A percentile compares a stretch with the other conserved stretches of the same genome.
These are phyloP conservation scores for Aspergillus jensenii DNA, from an alignment of 2,329 filamentous ascomycete species.

Conservation along the genomic window DNA sequence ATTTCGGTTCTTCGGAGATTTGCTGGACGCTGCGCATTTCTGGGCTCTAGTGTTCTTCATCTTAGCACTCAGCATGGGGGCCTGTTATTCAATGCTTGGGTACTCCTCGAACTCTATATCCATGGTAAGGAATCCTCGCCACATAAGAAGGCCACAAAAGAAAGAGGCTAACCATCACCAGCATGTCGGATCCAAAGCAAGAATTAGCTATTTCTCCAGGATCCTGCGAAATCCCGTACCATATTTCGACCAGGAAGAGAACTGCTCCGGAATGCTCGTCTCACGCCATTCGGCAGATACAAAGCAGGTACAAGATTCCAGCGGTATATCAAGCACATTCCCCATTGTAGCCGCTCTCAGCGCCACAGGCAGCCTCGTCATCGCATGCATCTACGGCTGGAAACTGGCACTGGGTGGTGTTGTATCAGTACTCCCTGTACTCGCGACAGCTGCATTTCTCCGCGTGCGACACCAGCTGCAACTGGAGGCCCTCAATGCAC, in stretches of 20 bases:
- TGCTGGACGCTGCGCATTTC: constrained; percentile 47
- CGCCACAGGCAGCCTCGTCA: constrained; percentile 61
- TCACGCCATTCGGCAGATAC: neutral
- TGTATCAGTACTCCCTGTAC: constrained; percentile 52
- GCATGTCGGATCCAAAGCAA: neutral
- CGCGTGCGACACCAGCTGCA: constrained; percentile 63
- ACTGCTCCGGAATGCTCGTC: neutral
- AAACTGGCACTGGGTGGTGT: constrained; percentile 67
- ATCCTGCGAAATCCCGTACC: neutral
- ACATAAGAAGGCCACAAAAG: too few species aligned
- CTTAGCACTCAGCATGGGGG: constrained; percentile 48
- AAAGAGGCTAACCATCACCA: too few species aligned
- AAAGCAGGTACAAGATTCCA: constrained; percentile 44
- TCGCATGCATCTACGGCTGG: constrained; percentile 73
- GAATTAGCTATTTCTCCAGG: neutral
- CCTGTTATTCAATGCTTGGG: constrained; percentile 48
- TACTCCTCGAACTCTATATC: constrained; percentile 46
- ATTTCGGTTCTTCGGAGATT: constrained; percentile 44
- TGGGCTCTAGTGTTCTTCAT: constrained; percentile 58
- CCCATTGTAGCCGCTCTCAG: constrained; percentile 65
- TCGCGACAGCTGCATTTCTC: constrained; percentile 43
- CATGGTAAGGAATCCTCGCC: constrained; percentile 27
- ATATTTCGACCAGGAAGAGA: neutral
- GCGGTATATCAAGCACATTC: constrained; percentile 48
- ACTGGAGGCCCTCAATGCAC: constrained; percentile 67